Conservation (phyloP, 345 rosid species). For the Syzygium aqueum region DNA sequence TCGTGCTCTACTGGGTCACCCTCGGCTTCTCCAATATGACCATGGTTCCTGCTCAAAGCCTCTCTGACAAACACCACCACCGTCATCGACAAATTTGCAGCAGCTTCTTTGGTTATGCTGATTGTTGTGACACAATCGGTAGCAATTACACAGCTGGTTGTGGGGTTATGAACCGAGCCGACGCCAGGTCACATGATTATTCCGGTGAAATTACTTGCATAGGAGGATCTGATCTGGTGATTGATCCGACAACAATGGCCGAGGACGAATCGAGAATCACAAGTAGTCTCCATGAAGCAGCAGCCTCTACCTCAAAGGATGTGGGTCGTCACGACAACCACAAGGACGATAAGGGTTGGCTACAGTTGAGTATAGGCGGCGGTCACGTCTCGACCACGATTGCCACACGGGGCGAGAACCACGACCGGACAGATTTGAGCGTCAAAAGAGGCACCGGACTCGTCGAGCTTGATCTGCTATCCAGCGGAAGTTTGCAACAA, state of each 20-base stretch:
- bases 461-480: slow-evolving; percentile 56
- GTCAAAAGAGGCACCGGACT: background rate
- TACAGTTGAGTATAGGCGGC: slow-evolving; percentile 65
- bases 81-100: background rate
- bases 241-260: slow-evolving; percentile 37
- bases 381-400: slow-evolving; percentile 11
- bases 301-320: slow-evolving; percentile 54
- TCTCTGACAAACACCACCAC: slow-evolving; percentile 12
- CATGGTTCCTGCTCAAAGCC: slow-evolving; percentile 58
- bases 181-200: slow-evolving; percentile 33
- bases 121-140: background rate
- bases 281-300: slow-evolving; percentile 30
- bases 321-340: slow-evolving; percentile 14
- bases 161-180: slow-evolving; percentile 10
- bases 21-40: slow-evolving; percentile 38
- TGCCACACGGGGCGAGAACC: background rate
- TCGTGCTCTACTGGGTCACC: background rate
- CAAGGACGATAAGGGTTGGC: slow-evolving; percentile 61
- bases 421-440: background rate
- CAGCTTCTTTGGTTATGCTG: background rate
- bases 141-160: slow-evolving; percentile 8
- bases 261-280: slow-evolving; percentile 78
- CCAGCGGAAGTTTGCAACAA: slow-evolving; percentile 17
- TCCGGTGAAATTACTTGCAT: background rate
- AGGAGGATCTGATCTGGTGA: background rate